phyloP scores from a whole-genome alignment of 768 basidiomycete species.

The Tricholoma saponaceum region DNA sequence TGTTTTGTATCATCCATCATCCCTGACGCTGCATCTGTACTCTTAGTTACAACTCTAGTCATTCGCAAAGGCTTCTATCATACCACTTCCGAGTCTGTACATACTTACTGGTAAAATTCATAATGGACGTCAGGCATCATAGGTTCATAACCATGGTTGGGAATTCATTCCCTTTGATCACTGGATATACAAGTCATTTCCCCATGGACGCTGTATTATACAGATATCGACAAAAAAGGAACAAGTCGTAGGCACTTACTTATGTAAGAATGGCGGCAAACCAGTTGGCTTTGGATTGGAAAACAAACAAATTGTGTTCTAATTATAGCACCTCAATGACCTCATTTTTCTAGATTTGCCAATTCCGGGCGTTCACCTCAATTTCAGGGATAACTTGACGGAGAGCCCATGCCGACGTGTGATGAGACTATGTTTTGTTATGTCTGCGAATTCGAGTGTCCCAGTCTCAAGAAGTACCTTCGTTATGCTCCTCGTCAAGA shows the following conservation, averaged over 20 bases:
- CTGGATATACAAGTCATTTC: too few relatives aligned
- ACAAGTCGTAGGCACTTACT: too few relatives aligned
- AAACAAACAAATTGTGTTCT: background rate
- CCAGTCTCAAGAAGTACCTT: background rate
- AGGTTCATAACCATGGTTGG: too few relatives aligned
- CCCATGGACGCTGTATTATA: too few relatives aligned
- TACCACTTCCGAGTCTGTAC: background rate
- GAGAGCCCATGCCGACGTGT: conserved; percentile 3
- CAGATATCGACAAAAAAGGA: too few relatives aligned
- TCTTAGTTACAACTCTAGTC: conserved; percentile 2
- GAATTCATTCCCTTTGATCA: too few relatives aligned
- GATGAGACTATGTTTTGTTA: conserved; percentile 1
- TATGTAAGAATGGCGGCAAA: too few relatives aligned
- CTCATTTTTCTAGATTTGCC: background rate
- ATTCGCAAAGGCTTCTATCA: background rate
- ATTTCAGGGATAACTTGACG: conserved; percentile 2
- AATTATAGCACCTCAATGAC: background rate
- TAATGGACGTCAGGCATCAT: background rate
- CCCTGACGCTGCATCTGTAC: conserved; percentile 18
- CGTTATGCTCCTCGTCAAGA: background rate
- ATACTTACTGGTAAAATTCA: background rate
- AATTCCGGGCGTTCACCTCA: background rate
- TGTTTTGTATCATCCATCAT: conserved; percentile 1
- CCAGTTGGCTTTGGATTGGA: background rate
- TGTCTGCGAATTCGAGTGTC: background rate